Evolutionary conservation across 208 protist genomes (phyloP).

Genomic region (Crithidia expoeki): DNA sequence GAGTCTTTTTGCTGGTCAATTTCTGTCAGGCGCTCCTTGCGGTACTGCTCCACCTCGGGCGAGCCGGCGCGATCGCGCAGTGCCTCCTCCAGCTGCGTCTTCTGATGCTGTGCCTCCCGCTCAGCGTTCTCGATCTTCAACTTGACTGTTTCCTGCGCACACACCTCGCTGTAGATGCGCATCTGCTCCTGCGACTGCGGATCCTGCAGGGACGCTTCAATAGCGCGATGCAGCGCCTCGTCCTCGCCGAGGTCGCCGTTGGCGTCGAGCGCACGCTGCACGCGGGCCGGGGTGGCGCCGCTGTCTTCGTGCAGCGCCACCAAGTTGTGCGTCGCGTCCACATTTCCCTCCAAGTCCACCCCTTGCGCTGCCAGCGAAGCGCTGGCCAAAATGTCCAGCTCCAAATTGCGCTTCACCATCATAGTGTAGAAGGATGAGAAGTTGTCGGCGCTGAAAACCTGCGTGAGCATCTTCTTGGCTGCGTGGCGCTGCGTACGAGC

Average conservation of each 20-base stretch:
- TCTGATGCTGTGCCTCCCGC: slow-evolving; percentile 60
- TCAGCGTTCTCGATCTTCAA: slow-evolving; percentile 42
- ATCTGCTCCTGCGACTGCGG: slow-evolving; percentile 33
- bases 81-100: slow-evolving; percentile 68
- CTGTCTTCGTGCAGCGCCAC: slow-evolving; percentile 6
- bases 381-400: slow-evolving; percentile 87
- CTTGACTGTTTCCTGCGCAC: slow-evolving; percentile 74
- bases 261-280: slow-evolving; percentile 27
- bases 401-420: slow-evolving; percentile 92
- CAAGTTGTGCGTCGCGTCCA: neutral
- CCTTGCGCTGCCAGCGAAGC: slow-evolving; percentile 39
- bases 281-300: slow-evolving; percentile 3
- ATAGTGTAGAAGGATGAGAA: slow-evolving; percentile 89
- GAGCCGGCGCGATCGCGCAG: slow-evolving; percentile 52
- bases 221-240: slow-evolving; percentile 69
- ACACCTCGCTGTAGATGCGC: slow-evolving; percentile 70
- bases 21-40: slow-evolving; percentile 35
- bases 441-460: slow-evolving; percentile 87
- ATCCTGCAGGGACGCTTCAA: slow-evolving; percentile 74
- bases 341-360: slow-evolving; percentile 2
- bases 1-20: slow-evolving; percentile 61
- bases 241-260: slow-evolving; percentile 81
- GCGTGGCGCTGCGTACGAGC: slow-evolving; percentile 29
- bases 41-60: slow-evolving; percentile 30
- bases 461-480: slow-evolving; percentile 58